These are phyloP conservation scores for Picochlorum sp. DNA, from an alignment of 139 green algal genomes.

Conservation along the genomic window DNA sequence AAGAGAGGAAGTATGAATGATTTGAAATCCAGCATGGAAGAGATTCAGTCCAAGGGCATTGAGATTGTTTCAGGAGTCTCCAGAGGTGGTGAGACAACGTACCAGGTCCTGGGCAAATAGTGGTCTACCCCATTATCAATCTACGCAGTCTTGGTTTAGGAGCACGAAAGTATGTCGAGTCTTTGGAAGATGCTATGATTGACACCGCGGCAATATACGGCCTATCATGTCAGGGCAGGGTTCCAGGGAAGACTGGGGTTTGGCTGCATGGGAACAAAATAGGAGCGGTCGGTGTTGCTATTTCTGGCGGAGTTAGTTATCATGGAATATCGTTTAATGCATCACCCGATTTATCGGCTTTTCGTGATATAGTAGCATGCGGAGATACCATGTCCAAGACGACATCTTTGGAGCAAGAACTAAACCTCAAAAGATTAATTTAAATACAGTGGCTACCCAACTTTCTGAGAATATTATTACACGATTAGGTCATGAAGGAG, in stretches of 20 bases:
- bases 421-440: background rate
- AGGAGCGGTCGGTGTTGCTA: constrained; percentile 80
- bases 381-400: constrained; percentile 38
- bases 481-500: background rate
- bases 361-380: constrained; percentile 72
- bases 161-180: constrained; percentile 77
- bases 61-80: constrained; percentile 13
- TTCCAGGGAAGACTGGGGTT: constrained; percentile 63
- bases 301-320: constrained; percentile 70
- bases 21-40: constrained; percentile 30
- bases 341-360: constrained; percentile 57
- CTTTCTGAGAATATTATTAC: background rate
- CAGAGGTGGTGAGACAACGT: constrained; percentile 80
- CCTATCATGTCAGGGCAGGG: constrained; percentile 34
- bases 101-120: constrained; percentile 85
- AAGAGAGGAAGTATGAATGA: constrained; percentile 59
- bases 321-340: constrained; percentile 92
- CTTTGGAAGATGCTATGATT: constrained; percentile 79
- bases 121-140: constrained; percentile 84
- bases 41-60: background rate
- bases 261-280: constrained; percentile 87
- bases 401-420: constrained; percentile 33
- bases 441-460: background rate
- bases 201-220: constrained; percentile 39
- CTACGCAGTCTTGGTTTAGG: constrained; percentile 58